Evolutionary conservation across 306 rosid species (phyloP), one percentile per base, ranked within the genome.

Genomic region (Citrullus amarus): DNA sequence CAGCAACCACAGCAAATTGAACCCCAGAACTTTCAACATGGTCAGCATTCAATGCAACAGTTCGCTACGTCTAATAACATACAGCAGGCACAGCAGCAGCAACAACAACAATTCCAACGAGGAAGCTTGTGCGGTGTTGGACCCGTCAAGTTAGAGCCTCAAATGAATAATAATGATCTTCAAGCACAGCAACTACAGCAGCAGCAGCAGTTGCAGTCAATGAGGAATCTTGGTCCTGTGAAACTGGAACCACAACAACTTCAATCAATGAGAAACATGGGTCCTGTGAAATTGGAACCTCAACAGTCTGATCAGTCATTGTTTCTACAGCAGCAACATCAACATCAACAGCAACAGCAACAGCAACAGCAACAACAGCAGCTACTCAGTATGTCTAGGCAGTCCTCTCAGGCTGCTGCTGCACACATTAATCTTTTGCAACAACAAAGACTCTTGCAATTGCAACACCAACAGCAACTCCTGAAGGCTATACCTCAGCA

Each of bases 401-500:
- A 92, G 62, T 60, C 97, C 30, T 84, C 98, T 79, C 98, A 93
- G 81, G 91, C 92, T 76, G 85, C 98, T 71, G 97, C 94, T 61
- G 96, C 98, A 53, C 98, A 92, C 82, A 88, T 93, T 12, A 93
- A 87, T 83, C 85, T 89, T 72, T 70, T 93, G 89, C 88, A 92
- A 41, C 97, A 94, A 17, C 98, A 92, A 83, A 88, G 94, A 79
- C 75, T 87, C 54, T 73, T 91, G 65, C 98, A 93, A 84, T 30
- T 90, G 8, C 98, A 93, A 56, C 97, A 90, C 20, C 97, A 92
- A 82, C 97, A 93, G 62, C 98, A 91, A 82, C 86, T 93, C 75
- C 82, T 93, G 82, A 92, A 92, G 81, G 83, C 91, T 80, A 88
- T 93, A 83, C 98, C 97, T 86, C 98, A 88, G 79, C 98, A 92